phyloP scores from a whole-genome alignment of 345 rosid species.

The Pistacia integerrima region DNA sequence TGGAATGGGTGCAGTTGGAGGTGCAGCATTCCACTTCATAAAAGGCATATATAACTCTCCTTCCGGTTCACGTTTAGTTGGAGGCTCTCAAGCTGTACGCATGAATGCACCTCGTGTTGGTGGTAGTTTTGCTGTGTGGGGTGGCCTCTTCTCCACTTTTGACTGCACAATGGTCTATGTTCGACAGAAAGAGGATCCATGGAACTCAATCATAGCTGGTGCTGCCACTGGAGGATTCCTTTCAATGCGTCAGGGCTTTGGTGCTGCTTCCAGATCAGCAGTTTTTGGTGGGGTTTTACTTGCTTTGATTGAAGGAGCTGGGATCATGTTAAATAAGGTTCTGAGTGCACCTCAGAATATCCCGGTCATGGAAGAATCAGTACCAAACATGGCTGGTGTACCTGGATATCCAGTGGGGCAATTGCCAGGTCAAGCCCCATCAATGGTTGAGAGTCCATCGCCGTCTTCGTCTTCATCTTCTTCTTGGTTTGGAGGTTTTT shows the following conservation, averaged over 20 bases:
- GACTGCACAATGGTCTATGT: constrained; percentile 58
- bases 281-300: constrained; percentile 54
- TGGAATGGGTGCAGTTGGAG: constrained; percentile 75
- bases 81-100: constrained; percentile 69
- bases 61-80: constrained; percentile 46
- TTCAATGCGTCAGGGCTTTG: constrained; percentile 59
- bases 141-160: constrained; percentile 63
- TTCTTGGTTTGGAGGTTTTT: constrained; percentile 67
- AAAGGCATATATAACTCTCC: constrained; percentile 66
- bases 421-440: constrained; percentile 35
- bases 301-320: constrained; percentile 83
- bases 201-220: constrained; percentile 74
- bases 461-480: constrained; percentile 28
- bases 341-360: constrained; percentile 45
- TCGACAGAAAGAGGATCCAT: constrained; percentile 78
- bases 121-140: constrained; percentile 69
- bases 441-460: constrained; percentile 28
- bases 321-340: constrained; percentile 70
- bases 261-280: constrained; percentile 56
- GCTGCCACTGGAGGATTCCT: constrained; percentile 79
- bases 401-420: constrained; percentile 41
- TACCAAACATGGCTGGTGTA: constrained; percentile 35
- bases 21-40: constrained; percentile 62
- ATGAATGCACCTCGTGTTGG: constrained; percentile 84
- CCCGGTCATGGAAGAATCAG: constrained; percentile 54